A percentile compares a stretch with the other conserved stretches of the same genome.
These are phyloP conservation scores for Hypsizygus ulmarius DNA, from an alignment of 1,284 basidiomycete species.

Conservation along the genomic window DNA sequence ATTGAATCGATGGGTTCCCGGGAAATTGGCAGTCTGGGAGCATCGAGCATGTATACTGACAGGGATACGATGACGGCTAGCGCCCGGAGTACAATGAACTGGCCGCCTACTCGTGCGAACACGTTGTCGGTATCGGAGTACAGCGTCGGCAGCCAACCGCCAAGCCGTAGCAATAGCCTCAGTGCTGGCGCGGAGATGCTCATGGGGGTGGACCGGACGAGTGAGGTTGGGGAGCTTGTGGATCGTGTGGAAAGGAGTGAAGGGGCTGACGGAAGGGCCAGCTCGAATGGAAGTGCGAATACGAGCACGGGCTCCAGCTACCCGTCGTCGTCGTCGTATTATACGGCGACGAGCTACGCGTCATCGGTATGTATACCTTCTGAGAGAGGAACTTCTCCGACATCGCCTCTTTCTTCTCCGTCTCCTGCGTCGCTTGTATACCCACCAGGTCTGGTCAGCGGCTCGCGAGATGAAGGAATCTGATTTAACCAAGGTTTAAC, in stretches of 20 bases:
- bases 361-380: conserved; percentile 1
- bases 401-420: background rate
- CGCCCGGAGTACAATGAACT: conserved; percentile 27
- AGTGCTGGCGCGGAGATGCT: conserved; percentile 26
- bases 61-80: conserved; percentile 19
- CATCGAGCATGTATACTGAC: conserved; percentile 25
- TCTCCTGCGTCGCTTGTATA: too few relatives aligned
- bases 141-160: conserved; percentile 24
- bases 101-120: conserved; percentile 33
- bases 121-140: conserved; percentile 24
- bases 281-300: background rate
- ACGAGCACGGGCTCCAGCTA: conserved; percentile 15
- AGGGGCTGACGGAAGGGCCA: conserved; percentile 2
- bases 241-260: conserved; percentile 8
- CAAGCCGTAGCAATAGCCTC: conserved; percentile 31
- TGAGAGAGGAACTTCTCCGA: background rate
- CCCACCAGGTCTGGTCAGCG: too few relatives aligned
- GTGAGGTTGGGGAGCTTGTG: conserved; percentile 34
- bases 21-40: conserved; percentile 38
- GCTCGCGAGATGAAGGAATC: background rate
- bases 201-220: conserved; percentile 17
- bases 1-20: conserved; percentile 70
- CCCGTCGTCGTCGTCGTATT: conserved; percentile 25
- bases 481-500: background rate
- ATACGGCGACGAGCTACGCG: conserved; percentile 26